Base-by-base conservation (phyloP, 2,329 filamentous ascomycete species). In the Scortechinia acanthostroma region DNA sequence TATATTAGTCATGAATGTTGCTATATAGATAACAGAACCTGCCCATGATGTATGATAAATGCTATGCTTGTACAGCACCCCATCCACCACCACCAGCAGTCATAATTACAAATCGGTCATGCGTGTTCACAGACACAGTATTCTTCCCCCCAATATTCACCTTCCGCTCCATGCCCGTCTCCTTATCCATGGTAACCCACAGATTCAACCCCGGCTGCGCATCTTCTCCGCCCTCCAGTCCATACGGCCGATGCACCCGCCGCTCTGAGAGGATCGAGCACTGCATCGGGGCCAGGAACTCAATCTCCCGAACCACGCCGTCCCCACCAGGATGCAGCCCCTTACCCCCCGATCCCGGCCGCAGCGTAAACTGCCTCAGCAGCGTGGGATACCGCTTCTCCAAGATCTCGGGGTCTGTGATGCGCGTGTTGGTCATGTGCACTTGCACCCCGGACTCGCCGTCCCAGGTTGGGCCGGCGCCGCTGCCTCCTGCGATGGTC, bases 341-440 rank as follows among this genome's bases (percentile, higher is more conserved):
- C 15, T 14, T n/a, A 5, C 53, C 53, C 2, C 51, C 51, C 5
- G 45, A 50, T 19, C 53, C 55, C 1, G 43, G 46, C 0, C 62
- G 53, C 14, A 65, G 52, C 1, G 46, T 52, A 33, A 63, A 65
- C 42, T 58, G 53, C 4, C 56, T 55, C 0, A 65, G 49, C 15
- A 65, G 50, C 4, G 54, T 50, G 0, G 61, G 61, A 20, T 63
- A 65, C 0, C 61, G 50, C 46, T 58, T 57, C 48, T 65, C 62
- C 2, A 65, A 45, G 3, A 61, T 56, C 52, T 65, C 62, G 0
- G 58, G 55, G 15, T 65, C 62, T 1, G 61, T 61, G 21, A 61
- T 63, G n/a, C 62, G 53, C 0, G 62, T 65, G 33, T 64, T 65
- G 1, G 59, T 65, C 57, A 69, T 59, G 44, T 70, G 58, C 0